A percentile compares a stretch with the other conserved stretches of the same genome.
These are phyloP conservation scores for Fomitopsis serialis DNA, from an alignment of 768 basidiomycete genomes.

Conservation along the genomic window DNA sequence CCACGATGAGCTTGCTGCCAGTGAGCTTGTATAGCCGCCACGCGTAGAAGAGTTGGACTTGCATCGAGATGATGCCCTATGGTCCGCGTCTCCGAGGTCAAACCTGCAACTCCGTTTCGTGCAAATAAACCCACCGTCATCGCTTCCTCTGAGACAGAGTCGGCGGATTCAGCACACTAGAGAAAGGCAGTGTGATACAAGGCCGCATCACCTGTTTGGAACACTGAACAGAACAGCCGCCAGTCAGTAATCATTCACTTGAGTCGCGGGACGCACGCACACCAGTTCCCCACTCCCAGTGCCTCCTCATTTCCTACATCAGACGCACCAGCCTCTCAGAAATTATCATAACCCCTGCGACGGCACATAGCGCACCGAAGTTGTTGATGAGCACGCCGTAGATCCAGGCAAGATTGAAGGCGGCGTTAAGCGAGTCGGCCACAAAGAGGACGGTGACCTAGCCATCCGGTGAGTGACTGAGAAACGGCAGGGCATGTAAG, in stretches of 20 bases:
- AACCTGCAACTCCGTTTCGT: neutral
- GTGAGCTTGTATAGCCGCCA: constrained; percentile 20
- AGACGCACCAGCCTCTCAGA: neutral
- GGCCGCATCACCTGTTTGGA: constrained; percentile 4
- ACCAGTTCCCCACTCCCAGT: neutral
- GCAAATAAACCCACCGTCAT: neutral
- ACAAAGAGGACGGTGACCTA: constrained; percentile 16
- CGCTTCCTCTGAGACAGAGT: constrained; percentile 8
- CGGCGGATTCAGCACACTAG: constrained; percentile 11
- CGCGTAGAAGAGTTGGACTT: constrained; percentile 20
- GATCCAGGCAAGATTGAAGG: constrained; percentile 16
- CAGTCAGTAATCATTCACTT: neutral
- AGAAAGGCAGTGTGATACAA: too few relatives aligned
- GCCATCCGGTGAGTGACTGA: neutral
- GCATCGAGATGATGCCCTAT: constrained; percentile 17
- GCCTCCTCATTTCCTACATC: neutral
- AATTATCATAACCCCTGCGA: neutral
- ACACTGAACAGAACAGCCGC: constrained; percentile 6
- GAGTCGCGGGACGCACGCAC: neutral
- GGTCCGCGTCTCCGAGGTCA: too few relatives aligned
- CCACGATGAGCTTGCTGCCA: constrained; percentile 8
- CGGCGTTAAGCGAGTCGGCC: constrained; percentile 16
- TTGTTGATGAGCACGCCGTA: constrained; percentile 14
- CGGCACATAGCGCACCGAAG: constrained; percentile 11
- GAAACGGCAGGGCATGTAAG: neutral